Evolutionary conservation across 805 yeast species (phyloP).

Genomic region (Candida ovalis): DNA sequence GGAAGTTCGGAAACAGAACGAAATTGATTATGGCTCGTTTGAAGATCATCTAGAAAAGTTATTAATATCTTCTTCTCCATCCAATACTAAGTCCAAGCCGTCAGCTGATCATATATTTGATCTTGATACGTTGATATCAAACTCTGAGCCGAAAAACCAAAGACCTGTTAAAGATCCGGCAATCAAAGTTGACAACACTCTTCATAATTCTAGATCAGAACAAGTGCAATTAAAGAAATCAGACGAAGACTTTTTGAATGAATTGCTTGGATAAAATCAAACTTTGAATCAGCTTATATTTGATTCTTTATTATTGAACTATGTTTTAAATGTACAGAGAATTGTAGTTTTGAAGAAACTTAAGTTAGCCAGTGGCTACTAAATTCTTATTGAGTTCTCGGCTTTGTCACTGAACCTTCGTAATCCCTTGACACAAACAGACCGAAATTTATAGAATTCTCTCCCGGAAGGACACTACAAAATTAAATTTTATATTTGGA

Average conservation of each 20-base stretch:
- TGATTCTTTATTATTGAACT: too few species aligned
- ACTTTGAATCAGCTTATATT: too few species aligned
- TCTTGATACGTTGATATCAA: neutral
- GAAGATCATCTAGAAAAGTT: slow-evolving; percentile 22
- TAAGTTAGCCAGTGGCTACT: too few species aligned
- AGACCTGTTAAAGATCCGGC: neutral
- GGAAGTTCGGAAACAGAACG: neutral
- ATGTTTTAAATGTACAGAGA: too few species aligned
- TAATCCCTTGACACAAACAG: too few species aligned
- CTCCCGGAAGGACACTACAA: too few species aligned
- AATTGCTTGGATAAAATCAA: slow-evolving; percentile 12
- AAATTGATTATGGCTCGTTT: slow-evolving; percentile 5
- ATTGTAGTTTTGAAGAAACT: too few species aligned
- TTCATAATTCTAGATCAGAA: neutral
- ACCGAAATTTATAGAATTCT: too few species aligned
- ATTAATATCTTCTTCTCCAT: slow-evolving; percentile 8
- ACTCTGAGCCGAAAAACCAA: neutral
- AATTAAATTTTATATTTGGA: too few species aligned
- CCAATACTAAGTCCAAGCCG: too few species aligned
- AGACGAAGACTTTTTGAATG: slow-evolving; percentile 20
- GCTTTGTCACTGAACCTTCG: too few species aligned
- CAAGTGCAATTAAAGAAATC: neutral
- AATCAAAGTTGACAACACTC: neutral
- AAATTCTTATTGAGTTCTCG: too few species aligned
- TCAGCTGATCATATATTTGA: neutral